A percentile compares a stretch with the other conserved stretches of the same genome.
phyloP scores from a whole-genome alignment of 2,329 filamentous ascomycete genomes.

The Neocucurbitaria cava region DNA sequence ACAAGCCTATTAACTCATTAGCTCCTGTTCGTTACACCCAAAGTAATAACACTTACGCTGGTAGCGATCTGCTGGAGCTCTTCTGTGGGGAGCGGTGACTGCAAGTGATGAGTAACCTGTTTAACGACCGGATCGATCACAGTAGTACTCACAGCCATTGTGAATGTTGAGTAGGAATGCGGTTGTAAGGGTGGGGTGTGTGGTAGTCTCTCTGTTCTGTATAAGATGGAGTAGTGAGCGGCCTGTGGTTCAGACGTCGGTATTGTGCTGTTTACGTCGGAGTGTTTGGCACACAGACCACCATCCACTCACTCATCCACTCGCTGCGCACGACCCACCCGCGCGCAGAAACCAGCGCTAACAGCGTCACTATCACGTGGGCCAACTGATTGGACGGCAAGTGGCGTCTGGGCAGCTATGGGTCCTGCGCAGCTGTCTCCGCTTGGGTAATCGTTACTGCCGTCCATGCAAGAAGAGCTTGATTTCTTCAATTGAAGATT shows the following conservation, averaged over 20 bases:
- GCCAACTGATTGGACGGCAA: constrained; percentile 32
- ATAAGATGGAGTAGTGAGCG: background rate
- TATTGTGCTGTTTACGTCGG: constrained; percentile 25
- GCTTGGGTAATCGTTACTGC: constrained; percentile 9
- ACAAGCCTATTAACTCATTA: constrained; percentile 70
- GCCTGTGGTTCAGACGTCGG: constrained; percentile 7
- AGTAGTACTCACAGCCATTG: constrained; percentile 37
- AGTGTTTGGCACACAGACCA: constrained; percentile 18
- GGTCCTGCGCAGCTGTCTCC: too few species aligned
- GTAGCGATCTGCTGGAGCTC: constrained; percentile 41
- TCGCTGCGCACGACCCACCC: constrained; percentile 3
- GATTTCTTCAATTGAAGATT: constrained; percentile 10
- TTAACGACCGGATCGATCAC: background rate
- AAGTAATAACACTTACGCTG: constrained; percentile 25
- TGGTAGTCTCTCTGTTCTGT: constrained; percentile 7
- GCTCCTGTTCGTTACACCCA: background rate
- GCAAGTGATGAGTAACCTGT: constrained; percentile 2
- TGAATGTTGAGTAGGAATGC: constrained; percentile 24
- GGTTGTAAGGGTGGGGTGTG: constrained; percentile 1
- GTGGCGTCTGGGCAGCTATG: constrained; percentile 3
- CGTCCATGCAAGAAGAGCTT: background rate
- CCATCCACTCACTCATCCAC: too few species aligned
- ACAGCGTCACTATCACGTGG: constrained; percentile 31
- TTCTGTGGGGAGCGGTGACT: constrained; percentile 40
- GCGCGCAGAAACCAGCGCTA: background rate